Evolutionary conservation across 2,329 filamentous ascomycete genomes (phyloP), one percentile per base, ranked within the genome.

Genomic region (Pseudogymnoascus destructans): DNA sequence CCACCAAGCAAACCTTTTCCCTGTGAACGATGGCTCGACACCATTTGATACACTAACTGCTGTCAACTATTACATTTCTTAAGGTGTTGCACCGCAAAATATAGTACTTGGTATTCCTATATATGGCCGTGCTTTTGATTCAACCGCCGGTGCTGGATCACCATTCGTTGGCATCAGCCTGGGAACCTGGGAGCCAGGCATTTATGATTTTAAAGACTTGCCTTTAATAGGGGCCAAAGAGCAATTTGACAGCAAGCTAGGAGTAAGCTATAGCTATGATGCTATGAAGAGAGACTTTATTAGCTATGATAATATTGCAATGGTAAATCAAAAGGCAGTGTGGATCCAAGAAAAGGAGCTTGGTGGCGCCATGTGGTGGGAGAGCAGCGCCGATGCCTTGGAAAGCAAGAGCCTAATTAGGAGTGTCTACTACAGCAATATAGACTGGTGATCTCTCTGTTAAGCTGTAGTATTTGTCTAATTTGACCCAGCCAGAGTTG

Each of bases 281-380:
- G 61, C 73, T 1, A 66, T 64, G 0, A 74, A 75, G 7, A 73
- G 77, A 60, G 79, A 81, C 62, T 79, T 93, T 72, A 75, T 95
- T 60, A 83, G 80, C 17, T 95, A 87, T 69, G 82, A 86, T 67
- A 87, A 79, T 1, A 77, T 81, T 0, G 72, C 74, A 42, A 79
- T 84, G 66, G 76, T 82, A 33, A 69, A 72, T 55, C 68, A 72
- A 64, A 92, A 91, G 73, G 80, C 81, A 3, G 66, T 73, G 2
- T 90, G 84, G 68, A 78, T 89, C 64, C 76, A 77, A 70, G 10
- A 38, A 13, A 61, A 33, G 17, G 77, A 79, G 0, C 75, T 92
- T 1, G 87, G 83, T 6, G 88, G 87, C 27, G 82, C 79, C 35
- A 91, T 92, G 87, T 92, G 87, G 79, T 93, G 87, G 87, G 87